phyloP scores from a whole-genome alignment of 805 yeast genomes.

The Kodamaea kaohsiungensis region DNA sequence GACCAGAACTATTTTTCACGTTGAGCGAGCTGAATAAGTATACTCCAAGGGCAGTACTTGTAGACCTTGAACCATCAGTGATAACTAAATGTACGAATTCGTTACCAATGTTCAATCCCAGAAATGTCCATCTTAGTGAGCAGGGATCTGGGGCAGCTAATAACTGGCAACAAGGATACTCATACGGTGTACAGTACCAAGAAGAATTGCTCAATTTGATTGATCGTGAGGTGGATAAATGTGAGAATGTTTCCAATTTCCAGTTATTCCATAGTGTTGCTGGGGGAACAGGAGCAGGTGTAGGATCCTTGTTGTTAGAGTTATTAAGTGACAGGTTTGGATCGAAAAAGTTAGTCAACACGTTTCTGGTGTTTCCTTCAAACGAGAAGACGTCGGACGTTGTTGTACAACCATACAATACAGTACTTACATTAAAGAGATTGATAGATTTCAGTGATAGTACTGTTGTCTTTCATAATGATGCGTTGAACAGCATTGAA shows the following conservation, averaged over 20 bases:
- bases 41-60: constrained; percentile 82
- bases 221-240: constrained; percentile 85
- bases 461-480: constrained; percentile 88
- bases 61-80: constrained; percentile 91
- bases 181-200: constrained; percentile 63
- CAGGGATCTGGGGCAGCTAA: constrained; percentile 94
- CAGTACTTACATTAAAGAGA: constrained; percentile 77
- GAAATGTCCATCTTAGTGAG: constrained; percentile 76
- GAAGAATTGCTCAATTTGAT: constrained; percentile 81
- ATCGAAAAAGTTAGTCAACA: constrained; percentile 77
- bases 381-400: constrained; percentile 82
- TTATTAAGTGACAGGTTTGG: constrained; percentile 73
- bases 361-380: constrained; percentile 85
- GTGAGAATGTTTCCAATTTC: constrained; percentile 88
- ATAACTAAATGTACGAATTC: constrained; percentile 59
- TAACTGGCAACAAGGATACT: constrained; percentile 91
- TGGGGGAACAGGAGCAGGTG: constrained; percentile 98
- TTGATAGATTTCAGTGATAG: constrained; percentile 84
- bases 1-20: constrained; percentile 82
- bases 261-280: constrained; percentile 93
- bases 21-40: constrained; percentile 72
- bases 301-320: constrained; percentile 83
- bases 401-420: constrained; percentile 97
- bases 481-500: constrained; percentile 75
- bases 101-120: constrained; percentile 73